These are phyloP conservation scores for Eimeria sp. DNA, from an alignment of 169 alveolate species.

Conservation along the genomic window DNA sequence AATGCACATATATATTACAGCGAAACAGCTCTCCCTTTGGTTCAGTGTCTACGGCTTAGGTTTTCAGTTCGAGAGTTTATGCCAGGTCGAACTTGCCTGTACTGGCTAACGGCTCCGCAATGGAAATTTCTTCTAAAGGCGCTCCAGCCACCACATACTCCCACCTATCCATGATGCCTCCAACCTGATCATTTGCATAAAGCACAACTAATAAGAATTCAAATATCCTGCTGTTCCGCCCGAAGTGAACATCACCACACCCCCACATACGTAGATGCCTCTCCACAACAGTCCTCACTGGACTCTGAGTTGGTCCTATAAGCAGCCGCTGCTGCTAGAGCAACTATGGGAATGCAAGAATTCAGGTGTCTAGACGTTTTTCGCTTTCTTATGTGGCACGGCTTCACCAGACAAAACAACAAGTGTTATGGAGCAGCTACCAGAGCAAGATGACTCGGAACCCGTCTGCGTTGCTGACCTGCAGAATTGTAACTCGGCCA, in stretches of 20 bases:
- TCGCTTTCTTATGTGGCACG: not conserved
- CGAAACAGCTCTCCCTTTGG: too few species aligned
- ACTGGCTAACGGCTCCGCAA: slow-evolving; percentile 90
- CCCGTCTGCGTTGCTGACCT: slow-evolving; percentile 71
- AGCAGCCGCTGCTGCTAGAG: not conserved
- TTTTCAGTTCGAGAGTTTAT: not conserved
- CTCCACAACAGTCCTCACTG: not conserved
- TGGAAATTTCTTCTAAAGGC: slow-evolving; percentile 88
- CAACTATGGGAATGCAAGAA: not conserved
- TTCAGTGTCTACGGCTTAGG: too few species aligned
- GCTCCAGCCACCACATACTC: slow-evolving; percentile 92
- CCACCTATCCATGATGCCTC: slow-evolving; percentile 87
- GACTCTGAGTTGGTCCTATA: not conserved
- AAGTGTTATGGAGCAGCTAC: not conserved
- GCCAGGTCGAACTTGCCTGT: slow-evolving; percentile 67
- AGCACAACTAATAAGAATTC: not conserved
- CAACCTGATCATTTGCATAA: slow-evolving; percentile 77
- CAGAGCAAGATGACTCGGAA: not conserved
- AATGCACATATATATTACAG: not conserved
- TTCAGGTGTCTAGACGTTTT: not conserved
- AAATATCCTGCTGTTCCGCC: not conserved
- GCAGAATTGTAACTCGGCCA: slow-evolving; percentile 88
- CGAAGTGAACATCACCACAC: not conserved
- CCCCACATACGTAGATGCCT: not conserved
- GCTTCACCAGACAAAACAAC: not conserved